Evolutionary conservation across 1,284 basidiomycete genomes (phyloP), one percentile per base, ranked within the genome.

Genomic region (Moesziomyces sp.): DNA sequence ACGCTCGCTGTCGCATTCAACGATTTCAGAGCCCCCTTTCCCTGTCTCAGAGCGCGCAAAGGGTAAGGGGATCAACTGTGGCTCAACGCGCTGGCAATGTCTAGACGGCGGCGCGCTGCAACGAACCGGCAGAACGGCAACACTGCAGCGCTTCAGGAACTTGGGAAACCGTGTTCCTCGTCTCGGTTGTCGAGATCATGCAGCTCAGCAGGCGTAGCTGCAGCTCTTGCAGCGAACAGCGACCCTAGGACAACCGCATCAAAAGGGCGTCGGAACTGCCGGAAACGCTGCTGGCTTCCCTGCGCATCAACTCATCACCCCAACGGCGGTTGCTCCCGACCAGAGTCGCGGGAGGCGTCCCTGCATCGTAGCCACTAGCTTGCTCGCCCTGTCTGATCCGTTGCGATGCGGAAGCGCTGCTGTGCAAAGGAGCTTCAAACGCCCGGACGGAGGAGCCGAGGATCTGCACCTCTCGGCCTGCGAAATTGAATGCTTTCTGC

Each of bases 251-350:
- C 38, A 5, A 18, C 38, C 14, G 38, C 38, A 40, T 40, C 38
- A 40, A 40, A 16, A 18, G 9, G 21, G 38, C 14, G 50, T 44
- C 28, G 24, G 43, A 38, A 28, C 4, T 40, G 38, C 38, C 38
- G 38, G 16, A 35, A 11, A 3, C 35, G 35, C 50, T 46, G 56
- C 56, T 58, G 56, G 42, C 56, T 40, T 40, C 38, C 13, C 14
- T 18, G 38, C 38, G 35, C 35, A 16, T n/a, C 14, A 16, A 16
- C 14, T 14, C 35, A 16, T 38, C 35, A 38, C 14, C 13, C 14
- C 35, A 38, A 38, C 35, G 35, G 35, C 35, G 13, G 35, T 18
- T 16, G 35, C 11, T 38, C 16, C 16, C 14, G 14, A 38, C 2
- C 35, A 38, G 4, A 38, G 16, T 38, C 35, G 35, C 35, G 35